Evolutionary conservation across 352 stramenopile species (phyloP), one percentile per base, ranked within the genome.

Genomic region (Phytophthora litchii): DNA sequence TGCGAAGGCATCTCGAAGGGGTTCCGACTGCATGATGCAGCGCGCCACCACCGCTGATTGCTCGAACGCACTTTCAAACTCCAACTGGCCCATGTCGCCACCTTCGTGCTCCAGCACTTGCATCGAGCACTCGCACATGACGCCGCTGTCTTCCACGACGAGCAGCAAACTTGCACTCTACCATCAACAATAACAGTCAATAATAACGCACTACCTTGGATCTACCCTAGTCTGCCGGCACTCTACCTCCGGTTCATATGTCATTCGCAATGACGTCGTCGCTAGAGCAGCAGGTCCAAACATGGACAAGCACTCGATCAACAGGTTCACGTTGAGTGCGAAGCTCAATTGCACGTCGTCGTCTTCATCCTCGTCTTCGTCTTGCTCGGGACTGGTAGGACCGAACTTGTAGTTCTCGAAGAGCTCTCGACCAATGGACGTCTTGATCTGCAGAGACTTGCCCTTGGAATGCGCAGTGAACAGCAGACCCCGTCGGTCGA

Each of bases 371-470:
- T 67, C 44, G 1, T 51, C 38, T 1, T 57, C 25, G 16, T 75
- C 27, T 3, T 52, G 35, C 1, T 65, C 64, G 10, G 42, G n/a
- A 12, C 44, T 56, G 4, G 37, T 27, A 4, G 54, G 16, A 2
- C 62, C 48, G 9, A 93, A 79, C 42, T 72, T 47, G 71, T 79
- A 95, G 27, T 67, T 71, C 41, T 92, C 83, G 51, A 95, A 95
- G 5, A 95, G 58, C 55, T 92, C 82, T n/a, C 60, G 67, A 9
- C 75, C 69, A 8, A 93, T 76, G 9, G 82, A 91, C 21, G 86
- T 91, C 74, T 93, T 95, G 66, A 95, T 78, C 78, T 95, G 86
- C 21, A 95, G 72, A 55, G 83, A 91, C 55, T 95, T 95, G 43
- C 86, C 83, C 44, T 85, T 88, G n/a, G 86, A 93, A 46, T 93